Evolutionary conservation across 805 yeast genomes (phyloP), one percentile per base, ranked within the genome.

Genomic region (Cyberlindnera japonica): DNA sequence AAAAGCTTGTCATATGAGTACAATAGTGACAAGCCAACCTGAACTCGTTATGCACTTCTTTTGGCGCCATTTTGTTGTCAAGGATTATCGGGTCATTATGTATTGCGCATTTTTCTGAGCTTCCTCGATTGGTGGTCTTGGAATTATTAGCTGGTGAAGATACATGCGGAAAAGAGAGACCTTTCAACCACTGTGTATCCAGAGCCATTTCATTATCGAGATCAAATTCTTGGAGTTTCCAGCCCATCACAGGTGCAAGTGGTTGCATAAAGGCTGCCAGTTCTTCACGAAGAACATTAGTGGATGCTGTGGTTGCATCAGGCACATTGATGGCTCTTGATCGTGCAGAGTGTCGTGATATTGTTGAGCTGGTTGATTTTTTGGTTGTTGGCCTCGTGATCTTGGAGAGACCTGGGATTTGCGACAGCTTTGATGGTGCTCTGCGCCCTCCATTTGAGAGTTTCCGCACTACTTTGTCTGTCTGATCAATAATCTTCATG

Each of bases 401-500:
- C 35, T 34, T 39, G 23, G 6, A 6, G 8, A 38, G 33, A 6
- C 41, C 41, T 5, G 41, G 41, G 8, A 38, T 38, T 13, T 5
- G 6, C 3, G 41, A 16, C 34, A 33, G 29, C 27, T 33, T 33
- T 7, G 28, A 16, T 10, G 25, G 24, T 4, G 34, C 27, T 10
- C 8, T 18, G 12, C 42, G 33, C 8, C 34, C 26, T 27, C 30
- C 30, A n/a, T 27, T 8, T 5, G 30, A 8, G n/a, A 29, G 35
- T 32, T 33, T 39, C 25, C 27, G 28, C 22, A 34, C 30, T n/a
- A 39, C 24, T 33, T 28, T 28, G 11, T 34, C 37, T 3, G 42
- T 39, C 35, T 39, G 42, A 22, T 39, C 30, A 21, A 39, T 39
- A 27, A 39, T 23, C 31, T 22, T 39, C 42, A 39, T 39, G 19